phyloP scores from a whole-genome alignment of 768 basidiomycete species.

The Amanita inopinata region DNA sequence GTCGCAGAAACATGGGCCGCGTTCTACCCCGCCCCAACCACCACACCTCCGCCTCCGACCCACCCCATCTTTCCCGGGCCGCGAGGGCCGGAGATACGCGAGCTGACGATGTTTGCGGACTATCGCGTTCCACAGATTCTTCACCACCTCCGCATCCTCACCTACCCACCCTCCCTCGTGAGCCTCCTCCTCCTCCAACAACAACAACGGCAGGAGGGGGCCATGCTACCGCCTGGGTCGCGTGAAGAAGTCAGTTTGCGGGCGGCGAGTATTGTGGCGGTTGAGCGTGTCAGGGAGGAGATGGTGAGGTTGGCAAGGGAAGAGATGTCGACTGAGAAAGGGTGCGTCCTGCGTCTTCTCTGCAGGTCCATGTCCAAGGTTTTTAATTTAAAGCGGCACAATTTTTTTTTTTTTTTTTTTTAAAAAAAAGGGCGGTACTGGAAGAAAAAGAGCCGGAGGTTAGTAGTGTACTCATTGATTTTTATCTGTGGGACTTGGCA shows the following conservation, averaged over 20 bases:
- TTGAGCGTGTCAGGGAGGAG: slow-evolving; percentile 61
- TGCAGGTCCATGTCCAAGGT: too few species aligned
- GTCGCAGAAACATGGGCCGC: slow-evolving; percentile 91
- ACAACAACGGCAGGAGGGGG: slow-evolving; percentile 28
- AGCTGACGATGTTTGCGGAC: slow-evolving; percentile 91
- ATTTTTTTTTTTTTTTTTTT: too few species aligned
- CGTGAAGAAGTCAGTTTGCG: slow-evolving; percentile 71
- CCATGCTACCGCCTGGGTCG: slow-evolving; percentile 42
- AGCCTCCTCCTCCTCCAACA: too few species aligned
- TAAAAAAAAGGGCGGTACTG: slow-evolving; percentile 3
- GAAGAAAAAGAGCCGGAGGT: slow-evolving; percentile 23
- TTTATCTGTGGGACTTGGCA: slow-evolving; percentile 85
- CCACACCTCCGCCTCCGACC: slow-evolving; percentile 14
- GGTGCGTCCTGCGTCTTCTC: too few species aligned
- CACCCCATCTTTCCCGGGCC: slow-evolving; percentile 70
- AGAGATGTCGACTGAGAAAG: slow-evolving; percentile 14
- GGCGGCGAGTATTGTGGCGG: slow-evolving; percentile 70
- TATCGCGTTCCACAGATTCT: slow-evolving; percentile 88
- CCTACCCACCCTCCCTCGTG: slow-evolving; percentile 58
- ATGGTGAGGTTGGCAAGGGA: slow-evolving; percentile 33
- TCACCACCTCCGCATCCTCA: slow-evolving; percentile 70
- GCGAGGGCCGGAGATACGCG: slow-evolving; percentile 48
- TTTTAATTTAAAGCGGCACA: too few species aligned
- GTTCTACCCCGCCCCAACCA: slow-evolving; percentile 53
- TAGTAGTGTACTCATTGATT: slow-evolving; percentile 80